Base-by-base conservation (phyloP, 202 grass and related monocot genomes). In the Alloteropsis angusta region DNA sequence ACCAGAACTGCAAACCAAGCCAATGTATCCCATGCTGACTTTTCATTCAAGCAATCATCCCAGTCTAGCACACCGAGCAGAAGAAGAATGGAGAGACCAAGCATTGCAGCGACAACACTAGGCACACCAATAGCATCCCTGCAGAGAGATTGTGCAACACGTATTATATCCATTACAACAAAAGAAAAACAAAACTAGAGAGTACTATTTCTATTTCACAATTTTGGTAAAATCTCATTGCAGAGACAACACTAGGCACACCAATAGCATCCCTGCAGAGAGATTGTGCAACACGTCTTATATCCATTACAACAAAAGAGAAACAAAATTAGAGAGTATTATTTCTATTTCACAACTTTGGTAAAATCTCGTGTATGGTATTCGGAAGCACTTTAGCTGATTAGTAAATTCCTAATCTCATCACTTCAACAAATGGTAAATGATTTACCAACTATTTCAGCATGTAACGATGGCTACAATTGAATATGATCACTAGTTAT, bases 1-100 rank as follows among this genome's bases (percentile, higher is more conserved):
- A 98, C 92, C 70, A 98, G 83, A 77, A 98, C 89, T 9, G 89
- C 89, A 82, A 95, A 98, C 96, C 92, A 98, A 61, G 89, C 84
- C 34, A 93, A 72, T 36, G 92, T 98, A 83, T 98, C 95, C 95
- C 95, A 98, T 64, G 95, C 95, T 68, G 95, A 85, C 53, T 95
- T 98, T 78, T 98, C 96, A 71, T 59, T 87, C 61, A 98, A 78
- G 84, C 96, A 98, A 67, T 98, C 96, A 76, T 95, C 88, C 96
- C 90, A 98, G 25, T 94, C 75, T 72, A 98, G 70, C 55, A 98
- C 96, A 76, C 92, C 96, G 1, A 95, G 83, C 59, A 95, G 74
- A 52, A 98, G 88, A 77, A 98, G 96, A 76, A 95, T 86, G 42
- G 87, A 98, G 64, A 95, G 87, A 2, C 96, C 88, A 77, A 98